These are phyloP conservation scores for Microstegium vimineum DNA, from an alignment of 176 grass and related monocot species.

Conservation along the genomic window DNA sequence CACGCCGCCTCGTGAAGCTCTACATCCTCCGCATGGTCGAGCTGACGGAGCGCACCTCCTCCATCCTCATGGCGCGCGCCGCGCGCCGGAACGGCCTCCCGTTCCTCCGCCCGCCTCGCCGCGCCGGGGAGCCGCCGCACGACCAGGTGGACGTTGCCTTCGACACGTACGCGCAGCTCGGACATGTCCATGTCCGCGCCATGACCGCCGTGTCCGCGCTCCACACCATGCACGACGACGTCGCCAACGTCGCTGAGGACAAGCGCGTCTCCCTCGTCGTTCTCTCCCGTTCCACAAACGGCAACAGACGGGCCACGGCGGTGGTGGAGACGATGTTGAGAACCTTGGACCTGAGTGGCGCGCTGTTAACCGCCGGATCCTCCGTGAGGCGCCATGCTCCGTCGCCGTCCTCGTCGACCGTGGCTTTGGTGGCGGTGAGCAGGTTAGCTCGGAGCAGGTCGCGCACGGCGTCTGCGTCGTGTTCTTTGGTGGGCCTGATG, in stretches of 20 bases:
- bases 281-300: constrained; percentile 72
- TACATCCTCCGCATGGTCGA: constrained; percentile 87
- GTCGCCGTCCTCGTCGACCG: constrained; percentile 74
- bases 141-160: constrained; percentile 77
- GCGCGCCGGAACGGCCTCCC: constrained; percentile 61
- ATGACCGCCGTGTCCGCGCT: constrained; percentile 76
- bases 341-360: constrained; percentile 62
- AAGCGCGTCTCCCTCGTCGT: constrained; percentile 64
- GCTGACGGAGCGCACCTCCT: constrained; percentile 87
- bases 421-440: constrained; percentile 66
- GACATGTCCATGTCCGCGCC: constrained; percentile 58
- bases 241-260: constrained; percentile 68
- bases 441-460: constrained; percentile 56
- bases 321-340: constrained; percentile 43
- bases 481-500: constrained; percentile 85
- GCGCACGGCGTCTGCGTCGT: constrained; percentile 70
- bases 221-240: constrained; percentile 80
- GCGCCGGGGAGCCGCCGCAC: constrained; percentile 16
- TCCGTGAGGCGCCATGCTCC: constrained; percentile 70
- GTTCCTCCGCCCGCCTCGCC: constrained; percentile 31
- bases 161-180: constrained; percentile 71
- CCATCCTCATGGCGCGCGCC: constrained; percentile 71
- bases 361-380: constrained; percentile 58
- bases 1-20: constrained; percentile 55
- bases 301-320: not conserved